Base-by-base conservation (phyloP, 164 flowering plant species). In the Euptelea pleiosperma region DNA sequence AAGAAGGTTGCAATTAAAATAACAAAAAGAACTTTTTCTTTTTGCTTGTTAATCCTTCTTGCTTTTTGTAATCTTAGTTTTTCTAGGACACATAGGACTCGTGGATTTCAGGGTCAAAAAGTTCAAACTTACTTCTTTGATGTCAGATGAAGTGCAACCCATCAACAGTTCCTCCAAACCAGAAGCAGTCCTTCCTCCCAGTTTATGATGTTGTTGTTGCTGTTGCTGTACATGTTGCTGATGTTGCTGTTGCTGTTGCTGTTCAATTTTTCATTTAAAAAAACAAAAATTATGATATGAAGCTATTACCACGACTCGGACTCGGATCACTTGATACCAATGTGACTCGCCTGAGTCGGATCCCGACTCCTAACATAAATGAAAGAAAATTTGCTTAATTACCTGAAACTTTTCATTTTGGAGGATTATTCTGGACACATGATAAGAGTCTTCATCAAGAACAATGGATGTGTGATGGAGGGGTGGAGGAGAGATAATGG, bases 141-240 rank as follows among this genome's bases (percentile, higher is more conserved):
- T 72, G 73, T 85, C 78, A 57, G 77, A 36, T 54, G 98, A 79
- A 62, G 95, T 81, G 91, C 98, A 91, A 8, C 91, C 85, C 89
- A 87, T 89, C 55, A 85, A 77, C 66, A 87, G 69, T 58, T 87
- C 95, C 64, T 87, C 95, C 81, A 87, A 71, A 16, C 87, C 85
- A 46, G 92, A 77, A 44, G 79, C 79, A 62, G 88, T 75, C 72
- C 86, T 82, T 60, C 79, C 82, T 53, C 75, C 91, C 24, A 80
- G 31, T 64, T 83, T 83, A 66, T 79, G 84, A 68, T 87, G 92
- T 12, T 87, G 90, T 12, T 85, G 88, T 46, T 78, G 83, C 52
- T 80, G 88, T 55, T 81, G 82, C 52, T 78, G 71, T 1, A n/a
- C n/a, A n/a, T 78, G 83, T 52, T 80, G 88, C 57, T 81, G 82